A percentile compares a stretch with the other conserved stretches of the same genome.
These are phyloP conservation scores for Leucosporidium yakuticum DNA, from an alignment of 768 basidiomycete genomes.

Conservation along the genomic window DNA sequence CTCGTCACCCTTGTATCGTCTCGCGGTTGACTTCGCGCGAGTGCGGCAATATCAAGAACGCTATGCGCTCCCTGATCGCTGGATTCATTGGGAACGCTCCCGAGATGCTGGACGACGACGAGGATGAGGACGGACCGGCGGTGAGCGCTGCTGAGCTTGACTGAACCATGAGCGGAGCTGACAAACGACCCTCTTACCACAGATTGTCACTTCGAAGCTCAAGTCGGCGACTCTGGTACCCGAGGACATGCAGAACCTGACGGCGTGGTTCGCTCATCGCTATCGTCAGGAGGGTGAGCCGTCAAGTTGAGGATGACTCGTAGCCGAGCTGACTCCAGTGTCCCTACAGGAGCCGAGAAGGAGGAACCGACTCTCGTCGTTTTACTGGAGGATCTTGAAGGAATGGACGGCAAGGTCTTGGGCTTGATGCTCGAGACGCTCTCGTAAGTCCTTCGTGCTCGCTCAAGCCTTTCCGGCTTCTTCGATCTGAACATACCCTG, in stretches of 20 bases:
- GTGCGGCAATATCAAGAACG: slow-evolving; percentile 32
- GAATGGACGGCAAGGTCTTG: slow-evolving; percentile 24
- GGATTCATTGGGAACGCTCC: slow-evolving; percentile 25
- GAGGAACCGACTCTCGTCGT: slow-evolving; percentile 14
- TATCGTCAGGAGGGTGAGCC: slow-evolving; percentile 9
- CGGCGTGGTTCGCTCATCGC: slow-evolving; percentile 23
- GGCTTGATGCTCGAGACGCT: slow-evolving; percentile 20
- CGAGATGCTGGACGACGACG: slow-evolving; percentile 15
- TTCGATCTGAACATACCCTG: too few species aligned
- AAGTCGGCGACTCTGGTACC: slow-evolving; percentile 20
- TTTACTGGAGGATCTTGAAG: slow-evolving; percentile 32
- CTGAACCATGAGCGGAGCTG: neutral
- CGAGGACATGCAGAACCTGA: slow-evolving; percentile 28
- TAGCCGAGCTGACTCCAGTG: neutral
- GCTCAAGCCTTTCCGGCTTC: neutral
- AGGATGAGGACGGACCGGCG: slow-evolving; percentile 11
- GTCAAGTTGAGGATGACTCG: neutral
- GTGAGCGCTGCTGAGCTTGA: neutral
- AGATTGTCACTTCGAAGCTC: neutral
- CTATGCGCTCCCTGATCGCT: slow-evolving; percentile 18
- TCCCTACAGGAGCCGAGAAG: neutral
- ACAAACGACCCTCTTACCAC: too few species aligned
- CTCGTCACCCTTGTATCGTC: slow-evolving; percentile 6
- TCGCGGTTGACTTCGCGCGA: slow-evolving; percentile 26
- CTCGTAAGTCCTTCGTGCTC: neutral